Conservation (phyloP, 139 green algal genomes). For the Ostreobium quekettii region DNA sequence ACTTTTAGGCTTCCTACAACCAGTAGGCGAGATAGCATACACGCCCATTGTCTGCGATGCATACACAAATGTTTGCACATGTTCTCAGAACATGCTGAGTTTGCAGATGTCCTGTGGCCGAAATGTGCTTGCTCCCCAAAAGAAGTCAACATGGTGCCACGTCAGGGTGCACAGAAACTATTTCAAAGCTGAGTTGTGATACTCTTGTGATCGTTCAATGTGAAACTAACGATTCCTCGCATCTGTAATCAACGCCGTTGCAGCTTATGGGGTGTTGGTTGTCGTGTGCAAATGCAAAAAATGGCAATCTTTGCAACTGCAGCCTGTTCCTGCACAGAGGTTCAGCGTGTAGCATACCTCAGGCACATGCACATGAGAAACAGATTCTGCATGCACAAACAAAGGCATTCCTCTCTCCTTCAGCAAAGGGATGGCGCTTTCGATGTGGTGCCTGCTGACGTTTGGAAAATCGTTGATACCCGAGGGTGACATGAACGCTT, state of each 20-base stretch:
- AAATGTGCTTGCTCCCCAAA: too few relatives aligned
- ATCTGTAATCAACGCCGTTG: neutral
- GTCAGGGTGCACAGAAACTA: too few relatives aligned
- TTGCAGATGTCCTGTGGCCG: too few relatives aligned
- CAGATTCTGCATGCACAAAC: slow-evolving; percentile 72
- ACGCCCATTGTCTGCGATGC: too few relatives aligned
- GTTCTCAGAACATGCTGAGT: too few relatives aligned
- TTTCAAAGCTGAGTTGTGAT: neutral
- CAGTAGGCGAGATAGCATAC: too few relatives aligned
- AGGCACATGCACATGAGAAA: slow-evolving; percentile 31
- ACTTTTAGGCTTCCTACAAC: too few relatives aligned
- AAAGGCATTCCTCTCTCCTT: slow-evolving; percentile 51
- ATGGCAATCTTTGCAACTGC: neutral
- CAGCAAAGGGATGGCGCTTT: slow-evolving; percentile 58
- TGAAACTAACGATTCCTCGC: neutral
- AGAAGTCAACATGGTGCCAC: too few relatives aligned
- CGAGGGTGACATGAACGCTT: slow-evolving; percentile 84
- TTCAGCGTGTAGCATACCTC: slow-evolving; percentile 24
- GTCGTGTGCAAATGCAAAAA: neutral
- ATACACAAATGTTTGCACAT: too few relatives aligned
- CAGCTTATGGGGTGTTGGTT: neutral
- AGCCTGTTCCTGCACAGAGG: neutral
- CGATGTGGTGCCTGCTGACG: too few relatives aligned
- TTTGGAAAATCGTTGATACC: slow-evolving; percentile 89
- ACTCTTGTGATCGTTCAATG: neutral